phyloP scores from a whole-genome alignment of 305 asterid species.

The Salvia sclarea region DNA sequence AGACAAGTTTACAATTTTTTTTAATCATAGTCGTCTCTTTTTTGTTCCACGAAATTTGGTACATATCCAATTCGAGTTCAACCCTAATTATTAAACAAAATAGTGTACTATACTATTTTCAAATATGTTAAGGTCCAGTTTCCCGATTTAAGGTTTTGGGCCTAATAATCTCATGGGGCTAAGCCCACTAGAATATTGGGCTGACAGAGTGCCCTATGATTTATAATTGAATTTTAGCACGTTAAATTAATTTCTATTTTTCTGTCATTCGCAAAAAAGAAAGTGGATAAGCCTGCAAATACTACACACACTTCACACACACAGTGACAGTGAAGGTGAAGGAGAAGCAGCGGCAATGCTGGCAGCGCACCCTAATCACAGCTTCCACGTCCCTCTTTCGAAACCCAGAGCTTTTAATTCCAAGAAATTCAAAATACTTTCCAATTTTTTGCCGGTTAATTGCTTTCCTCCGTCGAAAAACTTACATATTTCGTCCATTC shows the following conservation, averaged over 20 bases:
- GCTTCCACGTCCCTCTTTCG: conserved; percentile 38
- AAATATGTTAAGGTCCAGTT: no score
- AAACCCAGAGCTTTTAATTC: conserved; percentile 30
- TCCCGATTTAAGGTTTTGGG: background rate
- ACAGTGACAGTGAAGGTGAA: conserved; percentile 29
- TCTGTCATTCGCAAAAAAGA: background rate
- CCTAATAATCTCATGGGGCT: background rate
- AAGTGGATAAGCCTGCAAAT: conserved; percentile 45
- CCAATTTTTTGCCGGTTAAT: conserved; percentile 30
- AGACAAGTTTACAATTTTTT: no score
- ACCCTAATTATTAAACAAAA: no score
- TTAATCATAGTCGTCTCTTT: no score
- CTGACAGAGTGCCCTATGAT: conserved; percentile 1
- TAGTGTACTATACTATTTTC: no score
- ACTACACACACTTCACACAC: conserved; percentile 36
- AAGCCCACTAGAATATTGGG: conserved; percentile 17
- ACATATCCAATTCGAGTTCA: no score
- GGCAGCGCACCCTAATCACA: conserved; percentile 43
- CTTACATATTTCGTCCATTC: conserved; percentile 33
- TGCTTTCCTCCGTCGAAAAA: conserved; percentile 28
- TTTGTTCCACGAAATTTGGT: no score
- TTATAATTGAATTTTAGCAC: background rate
- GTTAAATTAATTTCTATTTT: background rate
- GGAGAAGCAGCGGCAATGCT: conserved; percentile 41
- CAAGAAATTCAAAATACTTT: conserved; percentile 28